Base-by-base conservation (phyloP, 805 yeast species). In the Yarrowia porcina region DNA sequence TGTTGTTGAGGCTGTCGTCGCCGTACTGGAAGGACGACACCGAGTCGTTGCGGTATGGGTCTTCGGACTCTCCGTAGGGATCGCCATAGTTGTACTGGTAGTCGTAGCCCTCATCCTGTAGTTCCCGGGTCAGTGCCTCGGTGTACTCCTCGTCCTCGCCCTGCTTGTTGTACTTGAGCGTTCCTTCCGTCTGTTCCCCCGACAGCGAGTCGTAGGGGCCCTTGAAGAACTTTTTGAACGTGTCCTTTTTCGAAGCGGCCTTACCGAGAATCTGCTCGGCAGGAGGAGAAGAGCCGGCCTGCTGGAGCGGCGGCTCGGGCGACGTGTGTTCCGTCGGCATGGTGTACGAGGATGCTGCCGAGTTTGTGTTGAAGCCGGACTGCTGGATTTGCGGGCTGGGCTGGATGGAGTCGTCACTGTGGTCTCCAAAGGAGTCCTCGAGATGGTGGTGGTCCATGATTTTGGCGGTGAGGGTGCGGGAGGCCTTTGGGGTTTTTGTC, bases 361-460 rank as follows among this genome's bases (percentile, higher is more conserved):
- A 32, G 30, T 20, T 28, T 27, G 56, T 33, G 56, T 33, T 23
- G 44, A 52, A 52, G n/a, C 33, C 59, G 12, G 21, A 5, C 59
- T 52, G 59, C 27, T 38, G 49, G 36, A 41, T 27, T 27, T 39
- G 47, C 10, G 66, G 66, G 36, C 57, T 38, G 17, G 66, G 63
- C 57, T 64, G 66, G 36, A 64, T 64, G 21, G 47, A 28, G 28
- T 52, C 65, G n/a, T 52, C 44, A 15, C 45, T 41, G 45, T 39
- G 44, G 38, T 64, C 65, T 21, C 45, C 35, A 45, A 28, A 17
- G 23, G 23, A 18, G 52, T 45, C 56, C 39, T 47, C 38, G 9
- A 21, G 18, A 5, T 30, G 12, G 27, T 12, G 18, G 30, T 27
- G 17, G 49, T 44, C 49, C 49, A 44, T 44, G 2, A 21, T 41